phyloP scores from a whole-genome alignment of 2,329 filamentous ascomycete genomes.

The Colletotrichum lini region DNA sequence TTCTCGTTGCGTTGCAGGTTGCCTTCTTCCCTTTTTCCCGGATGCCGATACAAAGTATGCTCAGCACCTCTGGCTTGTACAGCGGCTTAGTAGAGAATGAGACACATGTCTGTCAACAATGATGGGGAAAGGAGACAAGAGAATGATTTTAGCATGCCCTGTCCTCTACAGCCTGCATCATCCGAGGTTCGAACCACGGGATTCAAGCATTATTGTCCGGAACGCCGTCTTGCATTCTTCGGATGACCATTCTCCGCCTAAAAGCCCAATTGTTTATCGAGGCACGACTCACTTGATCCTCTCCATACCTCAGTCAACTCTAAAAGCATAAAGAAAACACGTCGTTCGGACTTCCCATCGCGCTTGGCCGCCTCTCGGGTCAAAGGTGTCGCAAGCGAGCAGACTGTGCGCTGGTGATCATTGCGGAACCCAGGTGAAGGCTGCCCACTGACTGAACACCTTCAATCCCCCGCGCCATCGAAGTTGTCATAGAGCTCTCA shows the following conservation, averaged over 20 bases:
- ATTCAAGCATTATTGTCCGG: conserved; percentile 17
- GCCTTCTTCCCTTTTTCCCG: conserved; percentile 4
- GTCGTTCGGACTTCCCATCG: neutral
- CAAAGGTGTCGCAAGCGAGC: neutral
- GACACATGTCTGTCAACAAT: neutral
- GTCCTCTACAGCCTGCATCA: neutral
- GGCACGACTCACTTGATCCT: conserved; percentile 24
- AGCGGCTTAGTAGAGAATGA: neutral
- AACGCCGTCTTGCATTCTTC: conserved; percentile 23
- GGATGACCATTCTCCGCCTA: conserved; percentile 32
- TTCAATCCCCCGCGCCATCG: conserved; percentile 1
- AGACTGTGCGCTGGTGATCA: conserved; percentile 9
- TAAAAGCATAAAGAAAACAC: conserved; percentile 14
- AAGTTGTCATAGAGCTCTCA: conserved; percentile 3
- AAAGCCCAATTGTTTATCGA: conserved; percentile 27
- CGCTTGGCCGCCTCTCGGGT: conserved; percentile 3
- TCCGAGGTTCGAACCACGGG: conserved; percentile 10
- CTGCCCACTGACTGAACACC: neutral
- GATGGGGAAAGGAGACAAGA: neutral
- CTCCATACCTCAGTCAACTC: conserved; percentile 25
- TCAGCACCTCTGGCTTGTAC: conserved; percentile 2
- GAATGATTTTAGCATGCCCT: neutral
- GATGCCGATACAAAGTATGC: conserved; percentile 11
- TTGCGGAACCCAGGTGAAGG: conserved; percentile 19
- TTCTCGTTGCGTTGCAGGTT: conserved; percentile 1